Evolutionary conservation across 768 basidiomycete species (phyloP).

Genomic region (Macrolepiota dolichaula): DNA sequence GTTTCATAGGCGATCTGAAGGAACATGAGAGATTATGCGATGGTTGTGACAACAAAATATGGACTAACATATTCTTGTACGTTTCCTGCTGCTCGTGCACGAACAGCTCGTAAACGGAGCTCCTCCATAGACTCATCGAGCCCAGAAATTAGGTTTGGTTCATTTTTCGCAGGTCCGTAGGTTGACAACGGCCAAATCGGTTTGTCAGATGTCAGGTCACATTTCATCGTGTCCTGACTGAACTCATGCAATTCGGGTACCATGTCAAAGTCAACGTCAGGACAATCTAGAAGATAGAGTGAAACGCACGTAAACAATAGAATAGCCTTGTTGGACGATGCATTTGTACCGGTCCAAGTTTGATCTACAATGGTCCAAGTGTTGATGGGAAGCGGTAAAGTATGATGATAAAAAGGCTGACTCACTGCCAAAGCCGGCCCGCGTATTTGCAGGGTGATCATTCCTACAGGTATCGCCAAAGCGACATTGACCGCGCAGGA

Average conservation of each 20-base stretch:
- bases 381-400: background rate
- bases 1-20: constrained; percentile 56
- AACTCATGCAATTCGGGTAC: background rate
- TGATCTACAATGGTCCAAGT: constrained; percentile 26
- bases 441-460: constrained; percentile 49
- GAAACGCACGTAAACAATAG: constrained; percentile 38
- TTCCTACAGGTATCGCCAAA: constrained; percentile 66
- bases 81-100: constrained; percentile 52
- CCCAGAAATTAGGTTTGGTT: constrained; percentile 60
- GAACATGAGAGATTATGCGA: background rate
- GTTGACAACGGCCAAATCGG: constrained; percentile 79
- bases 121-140: constrained; percentile 81
- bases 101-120: constrained; percentile 60
- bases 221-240: constrained; percentile 60
- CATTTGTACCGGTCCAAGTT: constrained; percentile 32
- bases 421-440: constrained; percentile 50
- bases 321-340: constrained; percentile 18
- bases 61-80: constrained; percentile 67
- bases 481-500: constrained; percentile 58
- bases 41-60: background rate
- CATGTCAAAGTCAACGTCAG: background rate
- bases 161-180: constrained; percentile 74
- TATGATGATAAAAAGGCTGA: constrained; percentile 12
- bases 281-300: background rate
- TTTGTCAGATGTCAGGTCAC: constrained; percentile 68